phyloP scores from a whole-genome alignment of 2,329 filamentous ascomycete genomes.

The Juglanconis juglandina region DNA sequence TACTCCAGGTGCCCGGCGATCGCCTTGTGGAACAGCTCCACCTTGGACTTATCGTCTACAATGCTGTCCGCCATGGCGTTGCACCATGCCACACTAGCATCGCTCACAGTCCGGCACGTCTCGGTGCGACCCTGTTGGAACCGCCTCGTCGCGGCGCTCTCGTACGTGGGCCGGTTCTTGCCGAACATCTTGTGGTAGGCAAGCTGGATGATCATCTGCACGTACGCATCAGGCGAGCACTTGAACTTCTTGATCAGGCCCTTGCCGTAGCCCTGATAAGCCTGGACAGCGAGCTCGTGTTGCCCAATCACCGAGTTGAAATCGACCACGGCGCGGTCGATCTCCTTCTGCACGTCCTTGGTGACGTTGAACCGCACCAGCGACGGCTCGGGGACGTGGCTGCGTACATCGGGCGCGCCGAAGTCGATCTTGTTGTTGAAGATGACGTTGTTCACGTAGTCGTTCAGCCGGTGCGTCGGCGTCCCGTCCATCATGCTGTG shows the following conservation, averaged over 20 bases:
- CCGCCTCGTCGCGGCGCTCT: conserved; percentile 88
- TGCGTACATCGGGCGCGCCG: conserved; percentile 71
- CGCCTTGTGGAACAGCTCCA: conserved; percentile 77
- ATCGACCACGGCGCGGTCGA: conserved; percentile 73
- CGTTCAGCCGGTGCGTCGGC: conserved; percentile 92
- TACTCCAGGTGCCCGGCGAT: conserved; percentile 83
- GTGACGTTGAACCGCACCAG: conserved; percentile 76
- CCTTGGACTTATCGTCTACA: conserved; percentile 60
- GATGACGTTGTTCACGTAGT: conserved; percentile 88
- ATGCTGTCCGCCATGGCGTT: conserved; percentile 73
- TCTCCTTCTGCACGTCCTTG: conserved; percentile 69
- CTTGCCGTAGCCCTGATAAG: conserved; percentile 97
- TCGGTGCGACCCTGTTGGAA: conserved; percentile 97
- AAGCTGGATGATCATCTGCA: conserved; percentile 97
- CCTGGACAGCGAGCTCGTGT: conserved; percentile 89
- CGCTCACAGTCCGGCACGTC: conserved; percentile 87
- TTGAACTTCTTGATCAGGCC: conserved; percentile 99
- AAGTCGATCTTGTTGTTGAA: conserved; percentile 94
- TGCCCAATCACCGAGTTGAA: conserved; percentile 78
- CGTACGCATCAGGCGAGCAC: conserved; percentile 94
- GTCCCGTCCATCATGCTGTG: conserved; percentile 99
- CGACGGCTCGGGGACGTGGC: conserved; percentile 76
- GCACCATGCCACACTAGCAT: conserved; percentile 89
- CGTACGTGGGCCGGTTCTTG: conserved; percentile 95
- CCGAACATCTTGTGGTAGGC: conserved; percentile 99